Percentiles rank a stretch among this genome's conserved stretches.
Conservation (phyloP, 768 basidiomycete species). For the Pisolithus marmoratus region DNA sequence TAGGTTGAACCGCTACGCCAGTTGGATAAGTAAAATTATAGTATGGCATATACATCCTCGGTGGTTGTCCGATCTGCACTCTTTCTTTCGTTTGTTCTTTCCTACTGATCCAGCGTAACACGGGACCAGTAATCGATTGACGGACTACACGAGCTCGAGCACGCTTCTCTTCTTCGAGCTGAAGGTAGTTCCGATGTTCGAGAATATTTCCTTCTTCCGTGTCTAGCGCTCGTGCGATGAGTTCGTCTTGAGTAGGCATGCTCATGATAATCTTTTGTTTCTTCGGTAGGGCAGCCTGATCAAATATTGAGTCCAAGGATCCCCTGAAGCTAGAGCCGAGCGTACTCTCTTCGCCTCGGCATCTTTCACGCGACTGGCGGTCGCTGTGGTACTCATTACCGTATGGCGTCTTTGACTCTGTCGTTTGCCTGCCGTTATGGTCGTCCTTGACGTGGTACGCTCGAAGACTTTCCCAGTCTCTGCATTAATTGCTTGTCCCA, state of each 20-base stretch:
- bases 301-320: neutral
- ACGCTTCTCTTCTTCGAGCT: constrained; percentile 77
- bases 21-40: constrained; percentile 18
- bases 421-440: constrained; percentile 23
- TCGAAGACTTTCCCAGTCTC: constrained; percentile 56
- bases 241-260: constrained; percentile 70
- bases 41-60: constrained; percentile 13
- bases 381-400: constrained; percentile 63
- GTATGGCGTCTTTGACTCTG: constrained; percentile 67
- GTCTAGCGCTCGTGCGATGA: constrained; percentile 77
- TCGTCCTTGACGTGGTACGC: constrained; percentile 12
- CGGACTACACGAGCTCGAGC: constrained; percentile 57
- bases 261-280: constrained; percentile 50
- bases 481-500: constrained; percentile 50
- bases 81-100: constrained; percentile 51
- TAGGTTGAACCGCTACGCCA: neutral
- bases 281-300: constrained; percentile 55
- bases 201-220: constrained; percentile 81
- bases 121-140: constrained; percentile 55
- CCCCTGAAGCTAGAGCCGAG: neutral
- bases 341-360: constrained; percentile 58
- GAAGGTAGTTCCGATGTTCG: constrained; percentile 75
- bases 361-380: constrained; percentile 57
- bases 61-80: constrained; percentile 27
- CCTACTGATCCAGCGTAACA: constrained; percentile 67